These are phyloP conservation scores for Polyplosphaeria fusca DNA, from an alignment of 495 filamentous ascomycete species.

Conservation along the genomic window DNA sequence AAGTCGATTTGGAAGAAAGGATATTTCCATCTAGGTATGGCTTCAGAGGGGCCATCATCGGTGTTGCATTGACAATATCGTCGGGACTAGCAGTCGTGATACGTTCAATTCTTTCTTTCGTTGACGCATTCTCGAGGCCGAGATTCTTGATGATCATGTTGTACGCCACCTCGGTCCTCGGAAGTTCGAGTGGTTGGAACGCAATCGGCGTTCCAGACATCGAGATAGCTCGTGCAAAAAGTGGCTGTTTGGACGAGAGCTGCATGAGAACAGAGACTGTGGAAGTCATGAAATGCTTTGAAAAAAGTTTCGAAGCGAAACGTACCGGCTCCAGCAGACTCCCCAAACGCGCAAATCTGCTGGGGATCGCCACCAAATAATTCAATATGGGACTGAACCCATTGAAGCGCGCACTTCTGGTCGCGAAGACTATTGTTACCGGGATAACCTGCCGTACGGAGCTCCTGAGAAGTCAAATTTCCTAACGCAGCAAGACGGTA, in stretches of 20 bases:
- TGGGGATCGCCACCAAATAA: slow-evolving; percentile 25
- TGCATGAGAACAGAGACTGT: slow-evolving; percentile 43
- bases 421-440: slow-evolving; percentile 34
- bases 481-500: slow-evolving; percentile 33
- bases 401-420: slow-evolving; percentile 27
- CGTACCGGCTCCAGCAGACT: slow-evolving; percentile 32
- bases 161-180: slow-evolving; percentile 43
- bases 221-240: slow-evolving; percentile 45
- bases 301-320: background rate
- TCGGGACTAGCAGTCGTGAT: slow-evolving; percentile 39
- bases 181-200: slow-evolving; percentile 36
- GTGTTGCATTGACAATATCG: slow-evolving; percentile 38
- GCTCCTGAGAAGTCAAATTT: slow-evolving; percentile 30
- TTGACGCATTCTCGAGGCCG: slow-evolving; percentile 36
- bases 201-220: slow-evolving; percentile 45
- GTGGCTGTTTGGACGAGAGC: slow-evolving; percentile 40
- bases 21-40: slow-evolving; percentile 44
- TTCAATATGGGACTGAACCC: slow-evolving; percentile 23
- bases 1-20: slow-evolving; percentile 34
- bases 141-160: slow-evolving; percentile 39
- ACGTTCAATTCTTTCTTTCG: slow-evolving; percentile 39
- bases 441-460: slow-evolving; percentile 31
- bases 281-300: background rate
- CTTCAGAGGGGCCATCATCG: slow-evolving; percentile 32
- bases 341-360: slow-evolving; percentile 26